A percentile compares a stretch with the other conserved stretches of the same genome.
Conservation (phyloP, 148 eudicot species). For the Spergularia bocconei region DNA sequence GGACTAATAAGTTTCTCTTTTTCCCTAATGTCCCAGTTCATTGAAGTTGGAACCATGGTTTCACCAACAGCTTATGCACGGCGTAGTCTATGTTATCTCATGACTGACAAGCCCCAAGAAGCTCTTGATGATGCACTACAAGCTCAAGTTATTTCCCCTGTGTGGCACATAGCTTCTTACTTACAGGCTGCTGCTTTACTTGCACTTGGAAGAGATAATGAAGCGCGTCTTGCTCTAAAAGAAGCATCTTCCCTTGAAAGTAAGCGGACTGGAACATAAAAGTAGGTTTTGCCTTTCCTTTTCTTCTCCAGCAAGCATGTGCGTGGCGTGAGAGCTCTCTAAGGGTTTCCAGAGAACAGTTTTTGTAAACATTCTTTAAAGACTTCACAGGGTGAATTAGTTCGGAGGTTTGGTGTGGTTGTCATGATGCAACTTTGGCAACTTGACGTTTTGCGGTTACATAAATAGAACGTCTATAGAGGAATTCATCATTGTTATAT, state of each 20-base stretch:
- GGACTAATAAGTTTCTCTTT: background rate
- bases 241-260: constrained; percentile 79
- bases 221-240: constrained; percentile 84
- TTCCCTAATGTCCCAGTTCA: constrained; percentile 51
- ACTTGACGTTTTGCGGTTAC: constrained; percentile 6
- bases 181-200: constrained; percentile 81
- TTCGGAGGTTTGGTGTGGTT: constrained; percentile 3
- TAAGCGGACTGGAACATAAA: constrained; percentile 36
- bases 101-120: constrained; percentile 78
- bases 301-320: background rate
- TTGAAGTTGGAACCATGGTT: constrained; percentile 81
- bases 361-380: constrained; percentile 2
- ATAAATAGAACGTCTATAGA: background rate
- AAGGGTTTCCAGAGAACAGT: background rate
- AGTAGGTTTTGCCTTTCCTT: background rate
- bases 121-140: constrained; percentile 78
- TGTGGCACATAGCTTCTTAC: constrained; percentile 84
- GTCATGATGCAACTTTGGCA: background rate
- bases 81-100: constrained; percentile 82
- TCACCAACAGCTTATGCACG: constrained; percentile 92
- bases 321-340: background rate
- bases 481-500: constrained; percentile 12
- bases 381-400: background rate
- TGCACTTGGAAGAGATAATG: constrained; percentile 69
- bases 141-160: constrained; percentile 79